A percentile compares a stretch with the other conserved stretches of the same genome.
phyloP scores from a whole-genome alignment of 2,329 filamentous ascomycete species.

The Tolypocladium paradoxum region DNA sequence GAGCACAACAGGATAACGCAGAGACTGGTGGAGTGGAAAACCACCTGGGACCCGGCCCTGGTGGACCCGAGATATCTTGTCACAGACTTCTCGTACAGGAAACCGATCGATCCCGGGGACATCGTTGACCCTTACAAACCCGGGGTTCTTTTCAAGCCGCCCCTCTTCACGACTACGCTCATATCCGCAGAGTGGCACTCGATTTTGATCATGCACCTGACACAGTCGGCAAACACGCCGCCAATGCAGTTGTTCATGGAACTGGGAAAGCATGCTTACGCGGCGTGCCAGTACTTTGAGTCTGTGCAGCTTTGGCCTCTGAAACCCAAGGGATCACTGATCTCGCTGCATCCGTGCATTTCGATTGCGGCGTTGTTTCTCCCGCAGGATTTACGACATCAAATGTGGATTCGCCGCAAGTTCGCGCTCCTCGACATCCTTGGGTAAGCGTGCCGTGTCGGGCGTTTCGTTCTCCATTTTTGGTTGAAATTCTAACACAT shows the following conservation, averaged over 20 bases:
- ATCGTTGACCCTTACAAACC: constrained; percentile 66
- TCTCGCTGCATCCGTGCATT: constrained; percentile 65
- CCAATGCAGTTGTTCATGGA: constrained; percentile 40
- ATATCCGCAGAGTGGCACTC: constrained; percentile 68
- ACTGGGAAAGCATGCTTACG: constrained; percentile 51
- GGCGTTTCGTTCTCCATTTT: neutral
- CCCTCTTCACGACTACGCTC: constrained; percentile 65
- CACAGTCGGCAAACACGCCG: constrained; percentile 53
- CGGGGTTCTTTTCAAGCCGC: constrained; percentile 57
- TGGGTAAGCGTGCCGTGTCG: constrained; percentile 47
- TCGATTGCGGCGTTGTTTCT: constrained; percentile 70
- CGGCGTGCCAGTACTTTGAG: constrained; percentile 70
- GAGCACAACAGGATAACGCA: constrained; percentile 47
- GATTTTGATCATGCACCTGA: constrained; percentile 69
- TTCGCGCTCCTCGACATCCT: constrained; percentile 67
- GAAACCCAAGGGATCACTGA: constrained; percentile 57
- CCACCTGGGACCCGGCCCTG: constrained; percentile 49
- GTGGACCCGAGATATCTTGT: constrained; percentile 52
- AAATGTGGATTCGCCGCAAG: constrained; percentile 70
- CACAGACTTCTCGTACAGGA: constrained; percentile 47
- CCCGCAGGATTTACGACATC: constrained; percentile 61
- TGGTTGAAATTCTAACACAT: constrained; percentile 1
- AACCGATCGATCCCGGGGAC: constrained; percentile 45
- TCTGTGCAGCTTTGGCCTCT: constrained; percentile 62
- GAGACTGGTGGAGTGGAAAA: constrained; percentile 38